Base-by-base conservation (phyloP, 768 basidiomycete species). In the Mycena venus region DNA sequence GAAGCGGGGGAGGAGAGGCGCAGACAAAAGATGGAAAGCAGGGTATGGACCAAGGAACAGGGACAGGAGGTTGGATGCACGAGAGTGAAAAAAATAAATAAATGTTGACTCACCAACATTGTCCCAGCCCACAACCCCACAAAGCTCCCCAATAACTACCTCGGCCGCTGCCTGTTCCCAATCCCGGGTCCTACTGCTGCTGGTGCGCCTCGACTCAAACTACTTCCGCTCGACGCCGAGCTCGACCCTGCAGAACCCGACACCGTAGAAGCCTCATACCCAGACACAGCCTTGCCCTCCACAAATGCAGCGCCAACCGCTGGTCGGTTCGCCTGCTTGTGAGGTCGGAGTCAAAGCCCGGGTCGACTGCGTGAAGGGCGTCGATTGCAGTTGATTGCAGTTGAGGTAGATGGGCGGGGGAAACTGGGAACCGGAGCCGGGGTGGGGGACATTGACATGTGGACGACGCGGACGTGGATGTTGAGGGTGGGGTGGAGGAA, bases 131-230 rank as follows among this genome's bases (percentile, higher is more conserved):
- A 53, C 51, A 53, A 17, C 51, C 27, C 51, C 14, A 27, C 27
- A 23, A 91, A 80, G 12, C 83, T 76, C 29, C 89, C 90, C 11
- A 83, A 84, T 4, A 83, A 83, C 77, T 89, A 89, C 19, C 8
- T 64, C 64, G 44, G 71, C 58, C 34, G 56, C 61, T 40, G 10
- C 66, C 53, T 25, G 17, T 2, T 21, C 53, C n/a, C n/a, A n/a
- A n/a, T n/a, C 36, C n/a, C 25, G 36, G 53, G 6, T 12, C 17
- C 53, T 17, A 44, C 42, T 15, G 4, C 19, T 36, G 10, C 12
- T 15, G 34, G 32, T n/a, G n/a, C 25, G 11, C 19, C 19, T n/a
- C n/a, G n/a, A n/a, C n/a, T n/a, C n/a, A n/a, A n/a, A n/a, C n/a
- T n/a, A 19, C 11, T 32, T 5, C 56, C 27, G 27, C 21, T 58